These are phyloP conservation scores for Acanthamoeba royreba DNA, from an alignment of 208 protist species.

Conservation along the genomic window DNA sequence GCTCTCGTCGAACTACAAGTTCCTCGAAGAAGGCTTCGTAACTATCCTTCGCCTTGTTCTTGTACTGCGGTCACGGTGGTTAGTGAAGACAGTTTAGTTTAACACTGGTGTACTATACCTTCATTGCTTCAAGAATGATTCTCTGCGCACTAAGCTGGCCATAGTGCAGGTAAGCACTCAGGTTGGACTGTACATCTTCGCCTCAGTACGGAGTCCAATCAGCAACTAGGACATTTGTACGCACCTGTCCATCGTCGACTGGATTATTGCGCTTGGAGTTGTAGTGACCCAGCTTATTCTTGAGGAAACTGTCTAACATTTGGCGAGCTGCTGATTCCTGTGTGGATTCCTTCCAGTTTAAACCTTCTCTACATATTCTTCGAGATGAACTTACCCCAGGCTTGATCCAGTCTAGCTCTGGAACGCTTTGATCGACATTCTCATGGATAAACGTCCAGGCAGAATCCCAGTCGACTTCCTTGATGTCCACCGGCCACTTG, in stretches of 20 bases:
- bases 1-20: constrained; percentile 67
- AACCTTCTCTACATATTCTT: background rate
- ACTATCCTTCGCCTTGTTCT: background rate
- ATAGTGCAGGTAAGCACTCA: constrained; percentile 58
- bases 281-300: background rate
- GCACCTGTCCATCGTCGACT: background rate
- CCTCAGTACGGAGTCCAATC: background rate
- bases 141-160: constrained; percentile 52
- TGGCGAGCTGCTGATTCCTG: background rate
- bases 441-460: background rate
- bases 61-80: background rate
- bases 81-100: no score
- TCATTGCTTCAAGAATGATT: background rate
- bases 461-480: background rate
- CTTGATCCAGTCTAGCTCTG: background rate
- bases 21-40: constrained; percentile 61
- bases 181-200: background rate
- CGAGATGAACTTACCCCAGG: background rate
- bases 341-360: background rate
- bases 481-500: background rate
- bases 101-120: no score
- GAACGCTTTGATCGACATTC: background rate
- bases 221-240: background rate
- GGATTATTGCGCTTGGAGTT: background rate
- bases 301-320: background rate